Base-by-base conservation (phyloP, 805 yeast species). In the Ogataea trehalophila region DNA sequence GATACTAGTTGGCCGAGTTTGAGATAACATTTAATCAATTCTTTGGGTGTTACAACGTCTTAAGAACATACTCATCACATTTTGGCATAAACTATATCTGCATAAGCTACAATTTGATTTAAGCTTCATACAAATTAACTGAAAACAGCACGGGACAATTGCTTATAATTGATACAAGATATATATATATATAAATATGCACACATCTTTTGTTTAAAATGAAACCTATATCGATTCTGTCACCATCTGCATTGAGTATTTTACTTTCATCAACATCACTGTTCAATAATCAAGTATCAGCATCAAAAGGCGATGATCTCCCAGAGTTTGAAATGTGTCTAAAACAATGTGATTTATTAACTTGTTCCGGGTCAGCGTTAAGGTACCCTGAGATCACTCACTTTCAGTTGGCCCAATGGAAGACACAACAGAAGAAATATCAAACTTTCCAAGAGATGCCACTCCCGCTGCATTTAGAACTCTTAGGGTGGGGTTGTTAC, bases 401-500 rank as follows among this genome's bases (percentile, higher is more conserved):
- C 11, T 66, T 50, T 46, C 59, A 55, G 41, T 65, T 59, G 48
- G 62, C 53, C 36, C 56, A 48, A 37, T 52, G 52, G 57, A 50
- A 40, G 46, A 61, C 41, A 54, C 61, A 61, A 17, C 61, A 74
- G 60, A 50, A 63, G 60, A 50, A 66, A 61, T 54, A 61, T 17
- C 67, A 73, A 61, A 43, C 51, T 2, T 77, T 79, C 45, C 65
- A 63, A 11, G 49, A 52, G 16, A 44, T 62, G 50, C 76, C 79
- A 2, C 61, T 80, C 17, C 73, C 74, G 2, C 52, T 57, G 13
- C 68, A 68, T 48, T 65, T 80, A 50, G 60, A 62, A 41, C 52
- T 79, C 1, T 59, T 91, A 15, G 73, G 74, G 1, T 90, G 97
- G 97, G 77, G 79, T 48, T 88, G 96, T 61, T 67, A 67, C 2